These are phyloP conservation scores for Glycine tomentella DNA, from an alignment of 306 rosid species.

Conservation along the genomic window DNA sequence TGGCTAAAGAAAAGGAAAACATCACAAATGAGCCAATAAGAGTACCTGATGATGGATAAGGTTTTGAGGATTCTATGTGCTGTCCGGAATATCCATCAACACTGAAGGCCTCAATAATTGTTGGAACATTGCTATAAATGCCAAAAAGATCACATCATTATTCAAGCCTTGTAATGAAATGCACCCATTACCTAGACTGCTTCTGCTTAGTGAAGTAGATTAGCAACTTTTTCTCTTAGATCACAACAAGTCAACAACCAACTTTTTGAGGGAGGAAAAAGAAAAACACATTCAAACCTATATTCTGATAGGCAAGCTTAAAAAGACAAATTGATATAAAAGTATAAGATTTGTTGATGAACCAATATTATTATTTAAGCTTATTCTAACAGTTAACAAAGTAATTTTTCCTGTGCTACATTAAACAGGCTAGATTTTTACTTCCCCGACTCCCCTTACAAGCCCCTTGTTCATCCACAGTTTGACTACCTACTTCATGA, in stretches of 20 bases:
- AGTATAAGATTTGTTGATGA: not conserved
- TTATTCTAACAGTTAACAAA: not conserved
- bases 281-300: not conserved
- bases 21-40: conserved; percentile 6
- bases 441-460: not conserved
- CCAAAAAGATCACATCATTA: conserved; percentile 27
- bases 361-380: not conserved
- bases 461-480: not conserved
- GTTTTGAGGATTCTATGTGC: conserved; percentile 66
- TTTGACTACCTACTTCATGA: not conserved
- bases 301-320: not conserved
- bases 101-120: conserved; percentile 73
- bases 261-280: not conserved
- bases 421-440: not conserved
- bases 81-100: conserved; percentile 73
- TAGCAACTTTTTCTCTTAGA: not conserved
- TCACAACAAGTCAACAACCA: not conserved
- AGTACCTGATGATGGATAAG: conserved; percentile 71
- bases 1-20: conserved; percentile 20
- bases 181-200: conserved; percentile 5
- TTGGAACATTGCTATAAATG: conserved; percentile 76
- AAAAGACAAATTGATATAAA: not conserved
- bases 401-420: not conserved
- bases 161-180: conserved; percentile 38
- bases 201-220: conserved; percentile 4